Evolutionary conservation across 2,329 filamentous ascomycete species (phyloP).

Genomic region (Aspergillus terreus): DNA sequence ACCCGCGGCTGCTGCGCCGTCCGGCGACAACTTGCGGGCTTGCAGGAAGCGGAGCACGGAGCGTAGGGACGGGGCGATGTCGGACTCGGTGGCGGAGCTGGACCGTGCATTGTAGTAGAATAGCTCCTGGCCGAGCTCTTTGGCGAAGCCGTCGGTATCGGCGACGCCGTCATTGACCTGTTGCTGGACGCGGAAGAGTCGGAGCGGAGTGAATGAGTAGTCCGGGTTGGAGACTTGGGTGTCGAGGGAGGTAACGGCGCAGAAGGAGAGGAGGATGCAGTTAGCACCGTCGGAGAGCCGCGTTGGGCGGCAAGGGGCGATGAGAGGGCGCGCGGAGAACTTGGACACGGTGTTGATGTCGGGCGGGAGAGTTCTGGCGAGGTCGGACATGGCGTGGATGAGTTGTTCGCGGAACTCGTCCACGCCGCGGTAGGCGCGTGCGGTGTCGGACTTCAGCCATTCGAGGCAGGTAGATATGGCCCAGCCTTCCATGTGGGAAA

Average conservation of each 20-base stretch:
- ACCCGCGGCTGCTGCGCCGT: background rate
- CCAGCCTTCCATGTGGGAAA: conserved; percentile 42
- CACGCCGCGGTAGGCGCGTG: conserved; percentile 20
- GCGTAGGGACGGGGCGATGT: conserved; percentile 17
- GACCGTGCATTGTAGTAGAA: conserved; percentile 37
- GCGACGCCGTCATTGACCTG: conserved; percentile 54
- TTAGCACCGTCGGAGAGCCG: conserved; percentile 28
- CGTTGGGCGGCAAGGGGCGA: conserved; percentile 31
- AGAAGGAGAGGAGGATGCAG: conserved; percentile 53
- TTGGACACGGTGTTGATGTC: conserved; percentile 30
- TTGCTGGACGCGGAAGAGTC: conserved; percentile 65
- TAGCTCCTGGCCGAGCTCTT: conserved; percentile 60
- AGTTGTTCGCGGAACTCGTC: conserved; percentile 47
- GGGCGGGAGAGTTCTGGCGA: conserved; percentile 42
- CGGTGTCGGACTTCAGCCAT: conserved; percentile 28
- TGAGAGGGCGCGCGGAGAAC: conserved; percentile 36
- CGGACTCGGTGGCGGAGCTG: conserved; percentile 21
- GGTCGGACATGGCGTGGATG: conserved; percentile 32
- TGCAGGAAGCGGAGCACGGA: conserved; percentile 23
- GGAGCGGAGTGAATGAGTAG: conserved; percentile 59
- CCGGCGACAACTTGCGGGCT: conserved; percentile 6
- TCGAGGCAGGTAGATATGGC: conserved; percentile 33
- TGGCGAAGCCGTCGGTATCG: conserved; percentile 58
- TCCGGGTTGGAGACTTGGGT: conserved; percentile 49
- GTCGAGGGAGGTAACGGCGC: conserved; percentile 61